phyloP scores from a whole-genome alignment of 2,329 filamentous ascomycete species.

The Verticillium alfalfae region DNA sequence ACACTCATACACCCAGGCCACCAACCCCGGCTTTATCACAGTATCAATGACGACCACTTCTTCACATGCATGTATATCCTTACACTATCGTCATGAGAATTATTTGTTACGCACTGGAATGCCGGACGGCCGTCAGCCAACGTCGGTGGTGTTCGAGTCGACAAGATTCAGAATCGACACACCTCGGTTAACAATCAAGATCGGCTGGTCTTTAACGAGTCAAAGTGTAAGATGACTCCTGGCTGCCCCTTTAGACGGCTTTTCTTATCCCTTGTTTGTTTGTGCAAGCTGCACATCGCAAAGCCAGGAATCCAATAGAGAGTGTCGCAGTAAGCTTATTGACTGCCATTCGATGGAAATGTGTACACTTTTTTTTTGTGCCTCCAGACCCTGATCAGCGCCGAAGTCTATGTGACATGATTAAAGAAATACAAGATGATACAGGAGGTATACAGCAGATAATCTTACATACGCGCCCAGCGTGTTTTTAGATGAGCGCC shows the following conservation, averaged over 20 bases:
- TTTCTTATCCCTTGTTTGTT: too few relatives aligned
- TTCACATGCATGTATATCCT: too few relatives aligned
- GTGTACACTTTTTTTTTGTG: neutral
- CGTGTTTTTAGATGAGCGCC: conserved; percentile 56
- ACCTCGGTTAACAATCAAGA: too few relatives aligned
- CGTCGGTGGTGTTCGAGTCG: too few relatives aligned
- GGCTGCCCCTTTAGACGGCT: too few relatives aligned
- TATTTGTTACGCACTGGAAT: too few relatives aligned
- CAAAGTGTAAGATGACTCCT: too few relatives aligned
- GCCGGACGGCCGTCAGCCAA: too few relatives aligned
- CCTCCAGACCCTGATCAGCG: neutral
- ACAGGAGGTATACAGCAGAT: neutral
- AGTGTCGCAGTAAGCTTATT: neutral
- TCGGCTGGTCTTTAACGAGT: too few relatives aligned
- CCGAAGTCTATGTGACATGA: neutral
- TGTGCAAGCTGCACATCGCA: too few relatives aligned
- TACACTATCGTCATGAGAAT: too few relatives aligned
- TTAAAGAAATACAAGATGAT: neutral
- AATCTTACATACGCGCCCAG: conserved; percentile 2
- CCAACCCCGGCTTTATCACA: neutral
- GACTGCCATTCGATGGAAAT: neutral
- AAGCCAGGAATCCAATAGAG: neutral
- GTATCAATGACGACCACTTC: neutral
- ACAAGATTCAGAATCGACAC: too few relatives aligned
- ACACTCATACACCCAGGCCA: neutral